Evolutionary conservation across 768 basidiomycete genomes (phyloP), one percentile per base, ranked within the genome.

Genomic region (Termitomyces sp.): DNA sequence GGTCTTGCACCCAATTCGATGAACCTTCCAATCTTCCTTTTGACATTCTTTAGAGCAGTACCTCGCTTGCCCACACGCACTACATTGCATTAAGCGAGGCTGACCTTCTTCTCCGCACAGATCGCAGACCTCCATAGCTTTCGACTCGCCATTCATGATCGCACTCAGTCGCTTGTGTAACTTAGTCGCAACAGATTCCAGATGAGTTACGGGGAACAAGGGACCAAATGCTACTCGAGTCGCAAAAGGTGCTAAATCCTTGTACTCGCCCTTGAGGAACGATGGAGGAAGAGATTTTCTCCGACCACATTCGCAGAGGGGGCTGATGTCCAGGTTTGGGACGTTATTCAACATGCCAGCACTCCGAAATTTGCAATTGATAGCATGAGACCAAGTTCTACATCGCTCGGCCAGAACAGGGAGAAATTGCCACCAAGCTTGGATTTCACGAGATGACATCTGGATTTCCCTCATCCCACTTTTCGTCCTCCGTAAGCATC

Each of bases 321-420:
- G 82, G 9, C 64, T 64, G 34, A 68, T 66, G 2, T 71, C 70
- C 16, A 74, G 68, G 33, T 78, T 73, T 10, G 65, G 63, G 32
- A 69, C 68, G 4, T 51, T 18, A 26, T 79, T 67, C 0, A 83
- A 82, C 22, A 82, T 68, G 49, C 56, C 71, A 39, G 48, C 59
- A 18, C 18, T 61, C 0, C 57, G n/a, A 63, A 85, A 86, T 65
- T 82, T 80, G 71, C 85, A 86, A 18, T 67, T 67, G 2, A 64
- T 36, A 16, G 57, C 63, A 64, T 87, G 85, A 9, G 67, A 63
- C 84, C 84, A 86, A 0, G 69, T 74, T 26, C 82, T 76, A 57
- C 83, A 83, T 39, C 82, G 77, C 64, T 86, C 85, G 2, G 75
- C 76, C 32, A 82, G 62, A 7, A 72, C 70, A 4, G 83, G 84